Evolutionary conservation across 495 filamentous ascomycete species (phyloP).

Genomic region (Annulohypoxylon nitens): DNA sequence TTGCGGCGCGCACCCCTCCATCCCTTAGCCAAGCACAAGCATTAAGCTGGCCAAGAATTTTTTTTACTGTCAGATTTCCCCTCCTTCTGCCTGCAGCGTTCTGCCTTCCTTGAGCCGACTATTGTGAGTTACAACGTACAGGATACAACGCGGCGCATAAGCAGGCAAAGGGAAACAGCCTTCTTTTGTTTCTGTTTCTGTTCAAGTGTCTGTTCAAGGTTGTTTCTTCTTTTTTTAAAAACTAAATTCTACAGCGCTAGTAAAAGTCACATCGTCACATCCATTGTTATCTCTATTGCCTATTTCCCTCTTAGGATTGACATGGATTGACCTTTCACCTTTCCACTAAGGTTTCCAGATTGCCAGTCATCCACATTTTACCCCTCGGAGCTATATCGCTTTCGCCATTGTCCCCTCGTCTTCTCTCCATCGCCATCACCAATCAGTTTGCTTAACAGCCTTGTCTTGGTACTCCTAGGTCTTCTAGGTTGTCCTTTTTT

Average conservation of each 20-base stretch:
- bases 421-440: constrained; percentile 5
- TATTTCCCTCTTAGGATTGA: background rate
- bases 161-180: constrained; percentile 1
- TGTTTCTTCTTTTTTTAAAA: background rate
- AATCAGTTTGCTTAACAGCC: constrained; percentile 16
- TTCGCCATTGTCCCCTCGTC: constrained; percentile 13
- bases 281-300: too few species aligned
- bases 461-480: background rate
- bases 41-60: background rate
- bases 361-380: background rate
- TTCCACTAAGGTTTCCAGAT: background rate
- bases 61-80: constrained; percentile 19
- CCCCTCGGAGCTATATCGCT: constrained; percentile 7
- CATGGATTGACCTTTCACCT: background rate
- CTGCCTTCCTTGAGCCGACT: constrained; percentile 18
- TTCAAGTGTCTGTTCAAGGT: background rate
- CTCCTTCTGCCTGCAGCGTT: constrained; percentile 10
- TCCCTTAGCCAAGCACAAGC: background rate
- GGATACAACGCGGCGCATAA: constrained; percentile 40
- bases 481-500: constrained; percentile 8
- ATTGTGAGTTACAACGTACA: background rate
- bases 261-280: too few species aligned
- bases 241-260: background rate
- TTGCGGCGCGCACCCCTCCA: constrained; percentile 27
- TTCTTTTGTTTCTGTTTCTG: constrained; percentile 2